Evolutionary conservation across 441 rosid species (phyloP).

Genomic region (Corymbia calophylla): DNA sequence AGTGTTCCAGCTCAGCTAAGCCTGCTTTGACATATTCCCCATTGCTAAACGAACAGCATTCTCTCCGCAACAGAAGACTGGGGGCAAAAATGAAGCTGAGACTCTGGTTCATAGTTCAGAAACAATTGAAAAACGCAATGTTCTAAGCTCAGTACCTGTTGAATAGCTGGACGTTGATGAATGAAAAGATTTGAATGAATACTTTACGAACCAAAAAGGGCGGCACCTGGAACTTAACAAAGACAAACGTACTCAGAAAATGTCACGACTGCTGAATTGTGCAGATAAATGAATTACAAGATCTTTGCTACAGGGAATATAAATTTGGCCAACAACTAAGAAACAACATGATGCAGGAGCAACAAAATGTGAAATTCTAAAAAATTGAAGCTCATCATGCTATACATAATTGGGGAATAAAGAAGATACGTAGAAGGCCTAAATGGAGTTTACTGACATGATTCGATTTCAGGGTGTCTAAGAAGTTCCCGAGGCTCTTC

Average conservation of each 20-base stretch:
- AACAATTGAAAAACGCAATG: not conserved
- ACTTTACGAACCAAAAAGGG: constrained; percentile 86
- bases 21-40: constrained; percentile 99
- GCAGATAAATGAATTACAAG: not conserved
- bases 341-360: not conserved
- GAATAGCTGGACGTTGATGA: constrained; percentile 84
- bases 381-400: not conserved
- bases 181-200: constrained; percentile 86
- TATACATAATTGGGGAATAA: not conserved
- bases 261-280: not conserved
- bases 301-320: not conserved
- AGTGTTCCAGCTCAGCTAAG: constrained; percentile 91
- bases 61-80: constrained; percentile 91
- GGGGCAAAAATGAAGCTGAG: not conserved
- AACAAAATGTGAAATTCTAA: not conserved
- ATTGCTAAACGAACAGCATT: constrained; percentile 97
- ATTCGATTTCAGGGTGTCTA: constrained; percentile 74
- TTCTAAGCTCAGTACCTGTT: constrained; percentile 38
- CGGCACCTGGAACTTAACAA: constrained; percentile 47
- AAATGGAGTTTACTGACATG: constrained; percentile 37
- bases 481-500: constrained; percentile 89
- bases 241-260: not conserved
- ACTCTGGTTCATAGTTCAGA: not conserved
- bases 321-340: not conserved
- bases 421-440: not conserved